Evolutionary conservation across 2,329 filamentous ascomycete genomes (phyloP), one percentile per base, ranked within the genome.

Genomic region (Paecilomyces sp.): DNA sequence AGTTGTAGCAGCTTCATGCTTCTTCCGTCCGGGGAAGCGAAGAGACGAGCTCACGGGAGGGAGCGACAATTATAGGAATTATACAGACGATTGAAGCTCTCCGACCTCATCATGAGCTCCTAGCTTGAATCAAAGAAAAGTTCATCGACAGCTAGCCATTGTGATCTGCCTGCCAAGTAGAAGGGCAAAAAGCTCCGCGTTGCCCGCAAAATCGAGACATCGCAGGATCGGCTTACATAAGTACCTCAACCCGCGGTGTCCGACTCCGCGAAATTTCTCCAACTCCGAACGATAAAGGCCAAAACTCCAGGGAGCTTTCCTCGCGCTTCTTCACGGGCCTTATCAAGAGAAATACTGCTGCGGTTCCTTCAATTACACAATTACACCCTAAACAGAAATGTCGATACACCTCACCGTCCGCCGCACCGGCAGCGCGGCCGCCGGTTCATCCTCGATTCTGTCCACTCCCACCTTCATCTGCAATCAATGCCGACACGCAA

Each of bases 401-500:
- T 71, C 73, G 60, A 65, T 76, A 66, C 68, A 70, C 63, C 67
- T 67, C 54, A 65, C 73, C 55, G 67, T 75, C 63, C 74, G 72
- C 67, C 73, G 71, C 66, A 68, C 58, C 30, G 57, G 58, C 54
- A 59, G 57, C 51, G 31, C 59, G 36, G 55, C 55, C 58, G 54
- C 60, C 58, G 30, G 60, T 34, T 56, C 58, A 24, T 56, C 64
- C 50, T 22, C 61, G 31, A 57, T 65, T n/a, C 15, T 47, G 41
- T 47, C 41, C 36, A 67, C 70, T 63, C 66, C 68, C 63, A 67
- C 67, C 61, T 60, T 66, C 67, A 70, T 78, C 67, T 79, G 75
- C 75, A 77, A 76, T 56, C 89, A 92, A 79, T 81, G 86, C 72
- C 88, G 92, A 62, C 86, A 91, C 73, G 94, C 94, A 57, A 92